Base-by-base conservation (phyloP, 2,329 filamentous ascomycete genomes). In the Clarireedia homoeocarpa region DNA sequence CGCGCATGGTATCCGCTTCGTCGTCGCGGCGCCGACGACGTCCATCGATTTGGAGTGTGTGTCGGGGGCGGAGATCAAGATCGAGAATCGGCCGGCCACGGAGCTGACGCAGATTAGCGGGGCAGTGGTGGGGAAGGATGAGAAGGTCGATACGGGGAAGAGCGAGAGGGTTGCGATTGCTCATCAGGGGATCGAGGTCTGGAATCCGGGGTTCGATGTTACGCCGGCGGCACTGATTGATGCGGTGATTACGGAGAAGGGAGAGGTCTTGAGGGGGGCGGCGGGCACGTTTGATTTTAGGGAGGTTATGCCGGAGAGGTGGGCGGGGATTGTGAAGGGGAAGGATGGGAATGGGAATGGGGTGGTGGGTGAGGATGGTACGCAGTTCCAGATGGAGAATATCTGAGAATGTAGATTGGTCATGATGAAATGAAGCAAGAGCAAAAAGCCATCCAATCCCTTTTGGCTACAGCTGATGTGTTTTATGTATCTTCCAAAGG, bases 201-300 rank as follows among this genome's bases (percentile, higher is more conserved):
- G 94, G 91, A 99, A 99, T 70, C 94, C 94, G 34, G 88, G 91
- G 0, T 99, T 99, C 69, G 94, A 99, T 68, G 89, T 99, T 36
- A 99, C 94, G 9, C 92, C 94, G 0, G 83, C 88, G 39, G 82
- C 83, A 60, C 75, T 96, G 53, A 96, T 99, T 62, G 94, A 99
- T 71, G 91, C 88, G 2, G 87, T 99, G 57, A 89, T 97, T 61
- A 99, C 94, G 0, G 94, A 99, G 73, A 84, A 87, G 65, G 92
- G 92, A 0, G 88, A 91, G 6, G 84, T 95, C 3, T 85, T 90
- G 66, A 95, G 92, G 76, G 82, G 81, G 47, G 69, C 74, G 3
- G 77, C 85, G 57, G 91, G 89, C 1, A 74, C 72, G 23, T 97
- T 96, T 65, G 76, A 84, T 66, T 83, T 85, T 40, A 39, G 74